These are phyloP conservation scores for Eremothecium coryli DNA, from an alignment of 1,139 yeast genomes.

Conservation along the genomic window DNA sequence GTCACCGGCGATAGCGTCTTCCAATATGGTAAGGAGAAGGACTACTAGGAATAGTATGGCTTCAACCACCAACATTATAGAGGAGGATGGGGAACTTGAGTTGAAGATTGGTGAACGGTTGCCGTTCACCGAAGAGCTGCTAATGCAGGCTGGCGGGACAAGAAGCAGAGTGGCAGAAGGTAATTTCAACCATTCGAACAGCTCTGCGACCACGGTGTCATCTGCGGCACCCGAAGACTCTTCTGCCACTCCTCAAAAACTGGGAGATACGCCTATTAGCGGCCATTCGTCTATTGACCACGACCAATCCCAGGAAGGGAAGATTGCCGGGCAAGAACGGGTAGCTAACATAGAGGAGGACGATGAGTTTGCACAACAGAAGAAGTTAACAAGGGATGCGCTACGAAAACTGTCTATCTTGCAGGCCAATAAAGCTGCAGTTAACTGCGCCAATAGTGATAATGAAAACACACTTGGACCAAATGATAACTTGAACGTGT, in stretches of 20 bases:
- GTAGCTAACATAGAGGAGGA: conserved; percentile 13
- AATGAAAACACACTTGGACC: conserved; percentile 1
- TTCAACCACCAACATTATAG: conserved; percentile 2
- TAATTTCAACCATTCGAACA: not conserved
- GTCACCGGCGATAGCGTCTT: conserved; percentile 27
- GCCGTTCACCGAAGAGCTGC: conserved; percentile 22
- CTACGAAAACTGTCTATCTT: conserved; percentile 30
- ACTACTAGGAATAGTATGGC: not conserved
- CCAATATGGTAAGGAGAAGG: conserved; percentile 15
- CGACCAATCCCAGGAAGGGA: not conserved
- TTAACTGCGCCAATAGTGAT: conserved; percentile 6
- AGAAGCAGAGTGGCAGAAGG: conserved; percentile 3
- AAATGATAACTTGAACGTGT: conserved; percentile 9
- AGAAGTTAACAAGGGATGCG: conserved; percentile 34
- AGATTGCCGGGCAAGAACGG: conserved; percentile 4
- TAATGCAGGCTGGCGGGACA: conserved; percentile 10
- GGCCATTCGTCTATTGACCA: conserved; percentile 1
- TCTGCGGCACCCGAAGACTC: conserved; percentile 5
- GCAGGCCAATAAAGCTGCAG: conserved; percentile 13
- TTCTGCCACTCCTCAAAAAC: conserved; percentile 4
- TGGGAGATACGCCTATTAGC: conserved; percentile 5
- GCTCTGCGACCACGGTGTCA: conserved; percentile 3
- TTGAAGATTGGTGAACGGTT: conserved; percentile 29
- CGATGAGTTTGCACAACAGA: conserved; percentile 31
- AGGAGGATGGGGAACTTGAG: conserved; percentile 6